Conservation (phyloP, 2,329 filamentous ascomycete species). For the Fusarium tuaranense region DNA sequence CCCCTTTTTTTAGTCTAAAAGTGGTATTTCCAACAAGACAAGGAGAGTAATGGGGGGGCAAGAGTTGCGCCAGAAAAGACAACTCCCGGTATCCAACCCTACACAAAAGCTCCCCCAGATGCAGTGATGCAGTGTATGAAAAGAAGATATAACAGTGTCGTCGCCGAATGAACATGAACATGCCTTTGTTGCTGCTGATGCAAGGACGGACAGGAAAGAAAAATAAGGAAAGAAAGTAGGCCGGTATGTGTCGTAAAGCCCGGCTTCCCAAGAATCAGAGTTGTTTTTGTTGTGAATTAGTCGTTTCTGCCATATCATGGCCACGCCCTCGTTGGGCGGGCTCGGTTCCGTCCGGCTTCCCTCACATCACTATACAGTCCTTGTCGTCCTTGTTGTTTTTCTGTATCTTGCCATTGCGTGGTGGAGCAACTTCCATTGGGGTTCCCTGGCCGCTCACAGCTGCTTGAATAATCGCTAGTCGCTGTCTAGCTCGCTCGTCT, state of each 20-base stretch:
- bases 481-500: slow-evolving; percentile 88
- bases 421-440: slow-evolving; percentile 68
- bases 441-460: slow-evolving; percentile 73
- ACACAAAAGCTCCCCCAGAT: slow-evolving; percentile 19
- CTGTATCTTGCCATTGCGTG: slow-evolving; percentile 63
- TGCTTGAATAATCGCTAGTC: slow-evolving; percentile 86
- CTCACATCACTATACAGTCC: slow-evolving; percentile 69
- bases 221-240: neutral
- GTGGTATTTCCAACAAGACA: slow-evolving; percentile 19
- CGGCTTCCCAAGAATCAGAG: slow-evolving; percentile 9
- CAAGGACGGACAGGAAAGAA: neutral
- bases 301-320: slow-evolving; percentile 31
- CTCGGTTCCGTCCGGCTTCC: slow-evolving; percentile 6
- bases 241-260: slow-evolving; percentile 5
- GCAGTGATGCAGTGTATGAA: slow-evolving; percentile 31
- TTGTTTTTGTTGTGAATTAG: slow-evolving; percentile 34
- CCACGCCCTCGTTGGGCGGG: slow-evolving; percentile 1
- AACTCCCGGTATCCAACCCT: slow-evolving; percentile 27
- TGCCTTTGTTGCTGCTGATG: slow-evolving; percentile 5
- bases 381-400: slow-evolving; percentile 65
- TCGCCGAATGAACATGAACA: slow-evolving; percentile 7
- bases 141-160: slow-evolving; percentile 25
- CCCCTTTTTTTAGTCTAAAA: slow-evolving; percentile 25
- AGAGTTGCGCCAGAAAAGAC: slow-evolving; percentile 20
- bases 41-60: slow-evolving; percentile 18